Evolutionary conservation across 306 rosid species (phyloP), one percentile per base, ranked within the genome.

Genomic region (Abrus pulchellus): DNA sequence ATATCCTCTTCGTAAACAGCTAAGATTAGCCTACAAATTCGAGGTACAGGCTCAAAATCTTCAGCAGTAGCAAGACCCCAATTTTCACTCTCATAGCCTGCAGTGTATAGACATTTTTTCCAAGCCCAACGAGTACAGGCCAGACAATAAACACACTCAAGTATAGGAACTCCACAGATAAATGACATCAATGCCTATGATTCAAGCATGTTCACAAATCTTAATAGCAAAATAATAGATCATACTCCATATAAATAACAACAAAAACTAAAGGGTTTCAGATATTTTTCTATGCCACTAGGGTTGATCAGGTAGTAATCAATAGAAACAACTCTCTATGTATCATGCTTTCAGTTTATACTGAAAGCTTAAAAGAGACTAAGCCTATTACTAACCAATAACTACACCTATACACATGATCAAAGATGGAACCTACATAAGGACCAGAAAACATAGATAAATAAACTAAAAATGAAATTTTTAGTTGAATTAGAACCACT

Each of bases 91-190:
- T 94, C 97, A 34, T 88, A 86, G 87, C 97, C 99, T 13, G 97
- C 97, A 20, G 86, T 91, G 75, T 94, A 91, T 52, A 91, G 91
- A 80, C 97, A 94, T 83, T 89, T 90, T 80, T 87, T 70, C 99
- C 99, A 94, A 83, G 60, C 85, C 99, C 99, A 94, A 48, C 99
- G 97, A 62, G 95, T 87, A 75, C 97, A 94, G 28, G 79, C 99
- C 85, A 94, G 77, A 84, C 97, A 93, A 86, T 89, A 93, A 30
- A 94, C 97, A 80, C 97, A 86, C 91, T 94, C 99, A 54, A 93
- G 92, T 77, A 94, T 14, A 38, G 99, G 99, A 87, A 90, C 12
- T 62, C 99, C 94, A 68, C 97, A 92, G 80, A 79, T 73, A 68
- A 90, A 69, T 85, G 97, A 94, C 99, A 93, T 94, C 85, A 90